A percentile compares a stretch with the other conserved stretches of the same genome.
Conservation (phyloP, 2,329 filamentous ascomycete species). For the Colletotrichum tabaci region DNA sequence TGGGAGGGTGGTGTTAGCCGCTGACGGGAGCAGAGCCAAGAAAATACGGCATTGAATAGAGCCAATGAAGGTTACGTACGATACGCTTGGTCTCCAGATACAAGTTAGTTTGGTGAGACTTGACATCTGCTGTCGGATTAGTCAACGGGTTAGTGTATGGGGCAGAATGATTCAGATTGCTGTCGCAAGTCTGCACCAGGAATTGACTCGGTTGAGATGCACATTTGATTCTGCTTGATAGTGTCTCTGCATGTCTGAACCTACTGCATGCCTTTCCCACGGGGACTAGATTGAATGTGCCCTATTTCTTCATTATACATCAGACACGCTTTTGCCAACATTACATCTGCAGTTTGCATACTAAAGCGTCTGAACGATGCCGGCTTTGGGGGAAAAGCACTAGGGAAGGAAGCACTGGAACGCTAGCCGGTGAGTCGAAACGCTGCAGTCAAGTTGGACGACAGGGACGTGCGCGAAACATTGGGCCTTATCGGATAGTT, state of each 20-base stretch:
- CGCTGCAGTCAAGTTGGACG: slow-evolving; percentile 1
- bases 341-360: not conserved
- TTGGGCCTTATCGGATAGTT: slow-evolving; percentile 28
- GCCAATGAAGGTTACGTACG: not conserved
- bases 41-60: not conserved
- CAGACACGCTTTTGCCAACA: not conserved
- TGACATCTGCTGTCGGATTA: not conserved
- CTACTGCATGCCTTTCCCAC: not conserved
- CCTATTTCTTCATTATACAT: not conserved
- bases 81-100: not conserved
- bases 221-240: not conserved
- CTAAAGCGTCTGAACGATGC: not conserved
- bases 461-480: slow-evolving; percentile 26
- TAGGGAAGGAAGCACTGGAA: not conserved
- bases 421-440: not conserved
- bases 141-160: not conserved
- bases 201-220: not conserved
- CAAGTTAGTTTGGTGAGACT: not conserved
- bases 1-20: too few relatives aligned
- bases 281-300: not conserved
- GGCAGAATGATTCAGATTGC: not conserved
- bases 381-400: not conserved
- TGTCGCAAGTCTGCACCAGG: too few relatives aligned
- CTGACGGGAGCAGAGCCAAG: not conserved
- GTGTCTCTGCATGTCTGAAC: not conserved